Conservation (phyloP, 768 basidiomycete genomes). For the Leccinum arenicola region DNA sequence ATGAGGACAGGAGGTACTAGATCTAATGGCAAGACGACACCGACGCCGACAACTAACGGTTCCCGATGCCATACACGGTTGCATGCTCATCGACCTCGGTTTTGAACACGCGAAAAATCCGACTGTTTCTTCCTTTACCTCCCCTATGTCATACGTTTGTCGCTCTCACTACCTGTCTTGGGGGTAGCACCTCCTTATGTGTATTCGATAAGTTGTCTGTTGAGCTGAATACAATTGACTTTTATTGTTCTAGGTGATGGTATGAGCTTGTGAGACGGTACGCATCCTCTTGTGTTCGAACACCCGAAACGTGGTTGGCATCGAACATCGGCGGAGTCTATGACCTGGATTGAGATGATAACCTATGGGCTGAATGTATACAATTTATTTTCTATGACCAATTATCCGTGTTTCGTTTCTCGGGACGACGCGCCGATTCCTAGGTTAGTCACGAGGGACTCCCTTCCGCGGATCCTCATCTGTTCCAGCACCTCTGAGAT, state of each 20-base stretch:
- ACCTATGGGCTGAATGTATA: not conserved
- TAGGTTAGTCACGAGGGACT: conserved; percentile 56
- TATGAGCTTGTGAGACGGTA: not conserved
- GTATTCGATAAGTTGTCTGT: conserved; percentile 21
- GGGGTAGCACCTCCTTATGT: conserved; percentile 14
- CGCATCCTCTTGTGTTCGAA: not conserved
- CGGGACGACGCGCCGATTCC: conserved; percentile 51
- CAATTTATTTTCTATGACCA: not conserved
- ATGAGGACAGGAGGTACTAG: conserved; percentile 46
- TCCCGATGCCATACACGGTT: not conserved
- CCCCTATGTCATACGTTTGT: not conserved
- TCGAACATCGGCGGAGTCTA: no score
- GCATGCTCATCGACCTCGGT: not conserved
- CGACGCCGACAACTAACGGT: not conserved
- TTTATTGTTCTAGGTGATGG: not conserved
- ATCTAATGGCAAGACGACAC: not conserved
- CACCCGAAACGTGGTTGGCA: no score
- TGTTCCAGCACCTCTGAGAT: conserved; percentile 67
- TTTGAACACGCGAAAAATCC: conserved; percentile 2
- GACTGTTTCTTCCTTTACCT: not conserved
- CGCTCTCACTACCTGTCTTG: not conserved
- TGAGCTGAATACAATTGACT: conserved; percentile 20
- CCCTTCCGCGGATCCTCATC: conserved; percentile 57
- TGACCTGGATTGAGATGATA: no score
- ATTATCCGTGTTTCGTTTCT: not conserved